Conservation (phyloP, 352 stramenopile genomes). For the Phytopythium vexans region DNA sequence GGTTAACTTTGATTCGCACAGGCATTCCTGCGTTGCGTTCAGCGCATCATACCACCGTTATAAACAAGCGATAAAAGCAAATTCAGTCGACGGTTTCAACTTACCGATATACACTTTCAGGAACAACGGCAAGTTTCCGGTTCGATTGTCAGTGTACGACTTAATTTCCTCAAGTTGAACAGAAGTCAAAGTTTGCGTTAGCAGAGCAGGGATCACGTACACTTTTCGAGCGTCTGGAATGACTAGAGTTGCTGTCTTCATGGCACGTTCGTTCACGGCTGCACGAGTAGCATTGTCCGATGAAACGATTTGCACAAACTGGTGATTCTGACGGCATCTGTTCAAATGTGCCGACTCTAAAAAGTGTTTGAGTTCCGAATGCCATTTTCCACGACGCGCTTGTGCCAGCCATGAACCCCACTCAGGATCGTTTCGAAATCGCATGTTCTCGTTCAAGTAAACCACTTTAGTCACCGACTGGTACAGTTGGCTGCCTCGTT, state of each 20-base stretch:
- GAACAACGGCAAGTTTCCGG: conserved; percentile 4
- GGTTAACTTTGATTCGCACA: conserved; percentile 13
- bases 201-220: background rate
- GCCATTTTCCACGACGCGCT: conserved; percentile 9
- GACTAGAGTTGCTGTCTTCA: too few relatives aligned
- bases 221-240: background rate
- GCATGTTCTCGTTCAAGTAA: conserved; percentile 18
- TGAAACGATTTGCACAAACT: conserved; percentile 8
- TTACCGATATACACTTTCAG: conserved; percentile 9
- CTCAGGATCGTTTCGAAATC: conserved; percentile 13
- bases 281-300: conserved; percentile 1
- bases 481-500: conserved; percentile 6
- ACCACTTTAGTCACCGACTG: conserved; percentile 14
- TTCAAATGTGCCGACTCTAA: background rate
- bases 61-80: background rate
- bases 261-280: background rate
- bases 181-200: conserved; percentile 8
- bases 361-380: background rate
- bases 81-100: background rate
- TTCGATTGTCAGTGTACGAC: conserved; percentile 9
- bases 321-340: background rate
- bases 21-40: conserved; percentile 10
- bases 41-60: too few relatives aligned
- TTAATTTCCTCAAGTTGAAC: background rate
- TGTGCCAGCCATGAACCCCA: conserved; percentile 13